Percentiles rank a stretch among this genome's conserved stretches.
Evolutionary conservation across 441 rosid genomes (phyloP).

Genomic region (Biscutella laevigata): DNA sequence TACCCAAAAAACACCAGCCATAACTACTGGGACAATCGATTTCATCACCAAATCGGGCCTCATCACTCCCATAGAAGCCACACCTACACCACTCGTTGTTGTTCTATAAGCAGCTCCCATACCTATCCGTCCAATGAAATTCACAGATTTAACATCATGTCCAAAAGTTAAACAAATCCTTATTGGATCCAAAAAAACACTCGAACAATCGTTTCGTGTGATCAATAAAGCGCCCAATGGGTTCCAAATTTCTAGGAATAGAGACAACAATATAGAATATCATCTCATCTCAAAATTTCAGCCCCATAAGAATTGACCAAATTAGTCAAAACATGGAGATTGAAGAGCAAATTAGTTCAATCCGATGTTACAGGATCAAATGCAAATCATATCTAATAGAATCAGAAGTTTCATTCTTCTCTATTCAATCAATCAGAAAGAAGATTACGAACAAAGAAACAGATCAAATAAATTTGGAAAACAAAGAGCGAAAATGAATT

Average conservation of each 20-base stretch:
- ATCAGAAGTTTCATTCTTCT: neutral
- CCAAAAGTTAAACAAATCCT: neutral
- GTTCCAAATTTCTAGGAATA: neutral
- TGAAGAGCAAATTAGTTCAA: neutral
- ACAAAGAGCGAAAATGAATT: too few species aligned
- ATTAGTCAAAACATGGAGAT: neutral
- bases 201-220: neutral
- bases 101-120: conserved; percentile 34
- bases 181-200: neutral
- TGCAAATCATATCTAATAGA: neutral
- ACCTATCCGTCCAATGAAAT: conserved; percentile 17
- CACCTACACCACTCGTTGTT: conserved; percentile 32
- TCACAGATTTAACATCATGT: neutral
- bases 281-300: neutral
- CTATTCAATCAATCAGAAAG: conserved; percentile 9
- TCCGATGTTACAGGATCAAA: conserved; percentile 5
- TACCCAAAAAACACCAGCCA: conserved; percentile 50
- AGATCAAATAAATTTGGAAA: neutral
- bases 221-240: neutral
- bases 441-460: neutral
- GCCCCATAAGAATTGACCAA: neutral
- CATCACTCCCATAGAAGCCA: conserved; percentile 45
- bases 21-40: conserved; percentile 40
- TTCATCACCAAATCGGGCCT: conserved; percentile 44
- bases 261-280: neutral